Evolutionary conservation across 257 asterid species (phyloP).

Genomic region (Salvia miltiorrhiza): DNA sequence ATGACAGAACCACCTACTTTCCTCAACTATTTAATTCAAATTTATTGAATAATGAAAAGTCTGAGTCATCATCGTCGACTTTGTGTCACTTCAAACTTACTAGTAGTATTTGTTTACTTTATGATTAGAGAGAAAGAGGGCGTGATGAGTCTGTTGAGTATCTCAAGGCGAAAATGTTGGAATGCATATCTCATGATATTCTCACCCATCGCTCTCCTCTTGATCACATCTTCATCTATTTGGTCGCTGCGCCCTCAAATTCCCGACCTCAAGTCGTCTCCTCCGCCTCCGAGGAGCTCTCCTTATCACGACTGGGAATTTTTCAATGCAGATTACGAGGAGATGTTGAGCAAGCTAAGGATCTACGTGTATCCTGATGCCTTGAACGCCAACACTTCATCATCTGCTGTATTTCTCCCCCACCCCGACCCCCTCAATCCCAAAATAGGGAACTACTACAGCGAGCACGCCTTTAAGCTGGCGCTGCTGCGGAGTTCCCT

Average conservation of each 20-base stretch:
- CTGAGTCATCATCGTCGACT: background rate
- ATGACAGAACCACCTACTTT: background rate
- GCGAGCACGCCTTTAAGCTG: conserved; percentile 76
- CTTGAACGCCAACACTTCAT: conserved; percentile 21
- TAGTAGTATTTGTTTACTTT: too few relatives aligned
- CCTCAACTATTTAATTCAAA: background rate
- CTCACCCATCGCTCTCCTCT: conserved; percentile 18
- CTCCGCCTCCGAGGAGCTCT: background rate
- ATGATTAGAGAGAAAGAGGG: background rate
- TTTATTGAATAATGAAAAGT: background rate
- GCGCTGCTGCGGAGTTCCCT: conserved; percentile 55
- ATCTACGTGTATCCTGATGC: conserved; percentile 63
- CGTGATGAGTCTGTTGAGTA: conserved; percentile 2
- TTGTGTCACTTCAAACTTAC: background rate
- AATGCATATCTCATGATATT: conserved; percentile 21
- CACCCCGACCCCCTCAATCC: conserved; percentile 49
- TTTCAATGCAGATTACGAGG: conserved; percentile 50
- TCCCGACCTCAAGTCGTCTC: background rate
- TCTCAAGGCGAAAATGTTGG: conserved; percentile 14
- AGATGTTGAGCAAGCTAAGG: conserved; percentile 48
- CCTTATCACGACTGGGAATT: conserved; percentile 72
- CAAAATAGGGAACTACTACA: conserved; percentile 69
- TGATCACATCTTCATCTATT: conserved; percentile 20
- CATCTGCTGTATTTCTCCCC: conserved; percentile 51
- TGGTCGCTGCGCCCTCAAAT: conserved; percentile 16